These are phyloP conservation scores for Fagus crenata DNA, from an alignment of 306 rosid genomes.

Conservation along the genomic window DNA sequence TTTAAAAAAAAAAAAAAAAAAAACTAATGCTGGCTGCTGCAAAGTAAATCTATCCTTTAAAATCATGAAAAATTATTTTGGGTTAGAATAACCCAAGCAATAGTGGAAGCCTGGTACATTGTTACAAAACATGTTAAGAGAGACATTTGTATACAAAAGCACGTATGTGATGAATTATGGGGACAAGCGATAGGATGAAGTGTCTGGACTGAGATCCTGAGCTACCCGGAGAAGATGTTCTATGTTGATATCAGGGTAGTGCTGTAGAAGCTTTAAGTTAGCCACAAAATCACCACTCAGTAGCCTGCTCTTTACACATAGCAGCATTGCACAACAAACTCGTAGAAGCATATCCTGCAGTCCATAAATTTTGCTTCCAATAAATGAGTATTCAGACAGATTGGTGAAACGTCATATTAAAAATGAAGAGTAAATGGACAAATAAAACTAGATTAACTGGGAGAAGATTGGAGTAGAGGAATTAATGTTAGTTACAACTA, in stretches of 20 bases:
- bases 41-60: background rate
- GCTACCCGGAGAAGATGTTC: conserved; percentile 75
- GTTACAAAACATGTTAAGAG: conserved; percentile 13
- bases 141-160: conserved; percentile 7
- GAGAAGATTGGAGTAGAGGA: conserved; percentile 2
- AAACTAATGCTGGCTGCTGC: background rate
- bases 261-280: conserved; percentile 70
- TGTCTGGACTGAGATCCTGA: conserved; percentile 59
- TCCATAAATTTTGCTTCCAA: conserved; percentile 2
- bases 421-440: conserved; percentile 1
- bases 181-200: conserved; percentile 52
- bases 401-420: background rate
- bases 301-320: conserved; percentile 60
- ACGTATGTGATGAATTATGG: conserved; percentile 23
- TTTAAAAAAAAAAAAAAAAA: background rate
- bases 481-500: conserved; percentile 8
- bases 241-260: conserved; percentile 61
- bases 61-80: background rate
- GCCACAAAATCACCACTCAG: conserved; percentile 72
- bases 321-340: conserved; percentile 78
- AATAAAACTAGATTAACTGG: background rate
- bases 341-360: conserved; percentile 83
- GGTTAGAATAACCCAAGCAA: conserved; percentile 5
- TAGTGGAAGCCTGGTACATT: background rate
- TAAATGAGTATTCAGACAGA: conserved; percentile 8